Base-by-base conservation (phyloP, 768 basidiomycete genomes). In the Rhodotorula toruloides region DNA sequence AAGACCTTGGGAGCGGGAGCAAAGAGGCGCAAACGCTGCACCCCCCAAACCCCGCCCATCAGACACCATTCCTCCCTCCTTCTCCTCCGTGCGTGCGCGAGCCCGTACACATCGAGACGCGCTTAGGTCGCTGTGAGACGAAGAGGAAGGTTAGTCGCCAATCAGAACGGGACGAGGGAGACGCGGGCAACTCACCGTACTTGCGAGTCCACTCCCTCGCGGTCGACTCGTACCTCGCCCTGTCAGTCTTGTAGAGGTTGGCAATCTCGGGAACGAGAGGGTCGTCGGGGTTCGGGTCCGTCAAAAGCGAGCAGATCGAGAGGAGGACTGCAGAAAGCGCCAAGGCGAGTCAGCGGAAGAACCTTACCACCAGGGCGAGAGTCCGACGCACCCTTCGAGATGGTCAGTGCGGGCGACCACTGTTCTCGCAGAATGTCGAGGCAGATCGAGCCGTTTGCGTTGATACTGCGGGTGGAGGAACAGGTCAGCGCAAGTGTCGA, bases 141-240 rank as follows among this genome's bases (percentile, higher is more conserved):
- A 27, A 31, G 42, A 31, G 19, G 48, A n/a, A 17, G 25, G 32
- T 54, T 29, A 57, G 29, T 27, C 43, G 10, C 39, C 27, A 29
- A 34, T 1, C 22, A 27, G 34, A 11, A 53, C 4, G 16, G 13
- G 21, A 31, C 3, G 59, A 62, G 43, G 25, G 14, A 11, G 39
- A n/a, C 4, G 11, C 22, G 12, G 21, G 14, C 10, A 52, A 44
- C 48, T 16, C 60, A 69, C n/a, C n/a, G n/a, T 76, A 98, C 93
- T 98, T 98, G 85, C 94, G 87, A 79, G 94, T 94, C 94, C 94
- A 99, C 83, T 99, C 96, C 81, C 92, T 84, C 34, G 96, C 96
- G 40, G 91, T 98, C 67, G 92, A 89, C 80, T 98, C 96, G 77
- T 99, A 99, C 75, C 93, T 86, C 71, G 89, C 81, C 74, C 94